phyloP scores from a whole-genome alignment of 805 yeast species.

The Candida alai region DNA sequence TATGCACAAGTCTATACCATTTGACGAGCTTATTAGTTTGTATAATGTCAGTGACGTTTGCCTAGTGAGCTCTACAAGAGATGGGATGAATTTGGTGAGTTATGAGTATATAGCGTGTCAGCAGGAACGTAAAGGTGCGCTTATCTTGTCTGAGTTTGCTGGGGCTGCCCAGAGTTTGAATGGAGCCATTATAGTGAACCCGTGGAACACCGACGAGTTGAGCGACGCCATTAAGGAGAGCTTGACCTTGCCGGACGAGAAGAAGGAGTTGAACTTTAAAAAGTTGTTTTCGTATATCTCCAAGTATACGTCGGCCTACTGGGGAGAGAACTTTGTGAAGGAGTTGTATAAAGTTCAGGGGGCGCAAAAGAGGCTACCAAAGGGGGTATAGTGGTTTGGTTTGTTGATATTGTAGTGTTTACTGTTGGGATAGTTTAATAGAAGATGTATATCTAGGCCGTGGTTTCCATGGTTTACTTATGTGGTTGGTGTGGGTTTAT shows the following conservation, averaged over 20 bases:
- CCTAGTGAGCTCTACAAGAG: conserved; percentile 89
- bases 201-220: conserved; percentile 97
- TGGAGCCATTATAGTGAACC: conserved; percentile 91
- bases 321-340: conserved; percentile 96
- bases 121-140: conserved; percentile 75
- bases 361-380: conserved; percentile 1
- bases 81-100: conserved; percentile 96
- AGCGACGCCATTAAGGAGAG: conserved; percentile 84
- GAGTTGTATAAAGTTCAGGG: conserved; percentile 54
- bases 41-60: conserved; percentile 88
- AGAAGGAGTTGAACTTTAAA: conserved; percentile 71
- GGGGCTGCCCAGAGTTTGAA: conserved; percentile 99
- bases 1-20: conserved; percentile 87
- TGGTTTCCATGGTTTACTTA: too few species aligned
- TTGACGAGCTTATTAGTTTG: conserved; percentile 85
- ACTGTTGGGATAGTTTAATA: too few species aligned
- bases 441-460: too few species aligned
- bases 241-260: conserved; percentile 79
- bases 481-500: too few species aligned
- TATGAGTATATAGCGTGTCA: conserved; percentile 98
- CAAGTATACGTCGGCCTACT: conserved; percentile 90
- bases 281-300: conserved; percentile 83
- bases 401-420: too few species aligned
- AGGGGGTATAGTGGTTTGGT: background rate
- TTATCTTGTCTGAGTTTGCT: conserved; percentile 90